Conservation (phyloP, 495 filamentous ascomycete species). For the Endocarpon pusillum region DNA sequence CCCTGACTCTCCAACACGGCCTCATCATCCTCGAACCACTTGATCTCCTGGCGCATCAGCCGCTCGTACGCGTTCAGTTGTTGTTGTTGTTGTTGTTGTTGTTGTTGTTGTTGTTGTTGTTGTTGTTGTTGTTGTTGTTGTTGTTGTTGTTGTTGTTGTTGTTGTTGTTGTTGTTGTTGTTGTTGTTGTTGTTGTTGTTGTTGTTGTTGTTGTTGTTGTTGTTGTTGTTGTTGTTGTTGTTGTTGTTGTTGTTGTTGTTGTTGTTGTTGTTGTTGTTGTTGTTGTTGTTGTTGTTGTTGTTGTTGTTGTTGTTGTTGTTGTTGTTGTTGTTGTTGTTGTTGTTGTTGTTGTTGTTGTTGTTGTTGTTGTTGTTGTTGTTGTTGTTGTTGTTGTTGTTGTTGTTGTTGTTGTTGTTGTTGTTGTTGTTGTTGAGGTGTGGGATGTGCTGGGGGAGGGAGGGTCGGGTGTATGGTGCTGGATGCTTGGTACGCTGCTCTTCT, state of each 20-base stretch:
- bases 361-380: conserved; percentile 3
- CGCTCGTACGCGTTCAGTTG: background rate
- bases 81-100: conserved; percentile 15
- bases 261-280: too few species aligned
- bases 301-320: conserved; percentile 2
- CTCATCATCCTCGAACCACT: too few species aligned
- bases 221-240: conserved; percentile 18
- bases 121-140: conserved; percentile 30
- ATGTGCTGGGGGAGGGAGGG: too few species aligned
- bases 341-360: conserved; percentile 10
- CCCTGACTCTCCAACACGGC: too few species aligned
- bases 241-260: conserved; percentile 15
- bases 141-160: conserved; percentile 9
- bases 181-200: background rate
- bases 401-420: conserved; percentile 3
- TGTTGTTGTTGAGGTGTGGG: conserved; percentile 6
- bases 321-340: conserved; percentile 18
- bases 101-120: conserved; percentile 25
- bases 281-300: background rate
- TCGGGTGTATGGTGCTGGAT: too few species aligned
- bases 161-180: conserved; percentile 7
- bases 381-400: conserved; percentile 7
- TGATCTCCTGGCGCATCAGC: too few species aligned
- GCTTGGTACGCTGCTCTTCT: too few species aligned
- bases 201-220: conserved; percentile 10